A percentile compares a stretch with the other conserved stretches of the same genome.
Evolutionary conservation across 345 rosid species (phyloP).

Genomic region (Populus tremula): DNA sequence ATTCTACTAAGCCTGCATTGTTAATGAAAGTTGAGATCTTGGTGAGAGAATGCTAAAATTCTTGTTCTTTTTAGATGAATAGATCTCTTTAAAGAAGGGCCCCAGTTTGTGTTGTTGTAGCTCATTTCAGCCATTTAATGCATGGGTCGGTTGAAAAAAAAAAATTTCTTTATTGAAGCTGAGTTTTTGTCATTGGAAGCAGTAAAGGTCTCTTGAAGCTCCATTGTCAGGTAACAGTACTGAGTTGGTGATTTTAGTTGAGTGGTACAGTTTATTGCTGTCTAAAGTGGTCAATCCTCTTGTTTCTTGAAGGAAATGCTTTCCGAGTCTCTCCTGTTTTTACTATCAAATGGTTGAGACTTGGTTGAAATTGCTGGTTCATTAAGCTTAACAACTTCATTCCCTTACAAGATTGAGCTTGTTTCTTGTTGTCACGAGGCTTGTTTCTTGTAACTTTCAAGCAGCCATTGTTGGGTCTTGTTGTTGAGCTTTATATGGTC

Average conservation of each 20-base stretch:
- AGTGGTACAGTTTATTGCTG: not conserved
- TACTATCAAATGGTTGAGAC: not conserved
- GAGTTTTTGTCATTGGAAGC: constrained; percentile 27
- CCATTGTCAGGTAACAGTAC: constrained; percentile 25
- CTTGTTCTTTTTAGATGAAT: constrained; percentile 9
- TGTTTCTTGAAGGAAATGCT: constrained; percentile 10
- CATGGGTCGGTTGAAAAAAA: constrained; percentile 29
- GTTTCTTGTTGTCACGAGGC: not conserved
- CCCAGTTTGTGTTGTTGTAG: constrained; percentile 23
- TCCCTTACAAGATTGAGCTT: constrained; percentile 7
- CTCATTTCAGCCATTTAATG: constrained; percentile 40
- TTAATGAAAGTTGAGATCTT: constrained; percentile 39
- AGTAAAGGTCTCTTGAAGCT: constrained; percentile 18
- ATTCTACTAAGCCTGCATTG: constrained; percentile 39
- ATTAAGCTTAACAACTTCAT: not conserved
- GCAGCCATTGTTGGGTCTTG: constrained; percentile 5
- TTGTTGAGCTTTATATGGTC: constrained; percentile 9
- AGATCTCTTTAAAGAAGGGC: constrained; percentile 35
- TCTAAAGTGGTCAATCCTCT: not conserved
- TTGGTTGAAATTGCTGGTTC: constrained; percentile 14
- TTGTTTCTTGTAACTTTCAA: constrained; percentile 4
- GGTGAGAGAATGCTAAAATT: constrained; percentile 35
- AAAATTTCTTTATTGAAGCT: constrained; percentile 27
- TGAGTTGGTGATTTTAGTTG: not conserved
- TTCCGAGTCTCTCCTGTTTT: not conserved